phyloP scores from a whole-genome alignment of 352 stramenopile species.

The Thraustochytrium sp. region DNA sequence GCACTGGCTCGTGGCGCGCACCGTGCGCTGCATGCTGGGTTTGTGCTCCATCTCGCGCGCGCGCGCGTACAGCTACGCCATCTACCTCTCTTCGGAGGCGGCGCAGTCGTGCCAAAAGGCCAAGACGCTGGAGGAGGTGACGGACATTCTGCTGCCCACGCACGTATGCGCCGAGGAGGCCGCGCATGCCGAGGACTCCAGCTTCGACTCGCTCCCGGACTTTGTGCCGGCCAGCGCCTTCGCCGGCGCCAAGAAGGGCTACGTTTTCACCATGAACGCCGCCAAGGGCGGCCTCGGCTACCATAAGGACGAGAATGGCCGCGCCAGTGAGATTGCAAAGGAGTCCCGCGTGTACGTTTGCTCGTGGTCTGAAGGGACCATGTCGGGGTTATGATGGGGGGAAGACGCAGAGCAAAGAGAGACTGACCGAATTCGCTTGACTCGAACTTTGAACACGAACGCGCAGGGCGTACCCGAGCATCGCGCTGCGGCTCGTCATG shows the following conservation, averaged over 20 bases:
- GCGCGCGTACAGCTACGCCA: slow-evolving; percentile 38
- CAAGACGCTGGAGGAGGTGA: slow-evolving; percentile 17
- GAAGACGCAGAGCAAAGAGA: not conserved
- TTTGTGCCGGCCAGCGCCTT: not conserved
- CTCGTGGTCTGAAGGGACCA: no score
- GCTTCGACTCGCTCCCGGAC: not conserved
- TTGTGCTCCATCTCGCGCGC: slow-evolving; percentile 35
- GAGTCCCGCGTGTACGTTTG: not conserved
- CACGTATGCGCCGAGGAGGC: slow-evolving; percentile 5
- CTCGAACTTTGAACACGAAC: no score
- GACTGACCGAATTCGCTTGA: no score
- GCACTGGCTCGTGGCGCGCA: slow-evolving; percentile 26
- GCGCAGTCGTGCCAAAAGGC: not conserved
- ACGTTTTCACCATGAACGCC: not conserved
- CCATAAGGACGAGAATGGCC: not conserved
- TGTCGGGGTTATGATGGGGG: not conserved
- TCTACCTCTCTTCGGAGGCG: slow-evolving; percentile 37
- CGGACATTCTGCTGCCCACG: not conserved
- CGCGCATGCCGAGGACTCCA: not conserved
- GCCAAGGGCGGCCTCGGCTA: slow-evolving; percentile 12
- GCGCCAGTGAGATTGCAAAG: not conserved
- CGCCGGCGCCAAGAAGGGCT: slow-evolving; percentile 1
- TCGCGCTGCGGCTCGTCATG: slow-evolving; percentile 35
- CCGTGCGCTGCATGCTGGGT: slow-evolving; percentile 41
- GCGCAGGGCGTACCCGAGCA: slow-evolving; percentile 26